phyloP scores from a whole-genome alignment of 148 eudicot genomes.

The Camellia lanceoleosa region DNA sequence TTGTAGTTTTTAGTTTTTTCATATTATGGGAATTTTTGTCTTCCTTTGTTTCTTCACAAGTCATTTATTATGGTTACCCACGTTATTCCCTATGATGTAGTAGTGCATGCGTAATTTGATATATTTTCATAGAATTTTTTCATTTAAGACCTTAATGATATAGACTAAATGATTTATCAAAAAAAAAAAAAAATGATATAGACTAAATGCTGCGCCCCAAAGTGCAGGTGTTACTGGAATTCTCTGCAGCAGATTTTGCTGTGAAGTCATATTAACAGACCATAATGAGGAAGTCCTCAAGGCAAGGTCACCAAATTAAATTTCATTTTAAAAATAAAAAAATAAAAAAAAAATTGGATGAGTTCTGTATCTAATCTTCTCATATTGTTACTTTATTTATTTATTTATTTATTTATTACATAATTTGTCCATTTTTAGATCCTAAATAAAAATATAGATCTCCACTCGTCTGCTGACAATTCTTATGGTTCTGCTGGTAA shows the following conservation, averaged over 20 bases:
- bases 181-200: neutral
- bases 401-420: neutral
- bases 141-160: neutral
- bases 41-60: neutral
- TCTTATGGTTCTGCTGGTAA: constrained; percentile 54
- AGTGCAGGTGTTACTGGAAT: constrained; percentile 76
- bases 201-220: neutral
- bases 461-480: constrained; percentile 49
- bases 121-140: constrained; percentile 5
- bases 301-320: constrained; percentile 47
- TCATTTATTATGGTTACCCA: neutral
- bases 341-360: neutral
- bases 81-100: neutral
- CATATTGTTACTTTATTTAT: neutral
- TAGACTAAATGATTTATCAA: no score
- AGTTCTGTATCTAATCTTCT: constrained; percentile 3
- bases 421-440: constrained; percentile 44
- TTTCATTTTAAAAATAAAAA: neutral
- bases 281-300: constrained; percentile 90
- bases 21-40: neutral
- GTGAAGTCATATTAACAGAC: constrained; percentile 71
- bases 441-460: constrained; percentile 68
- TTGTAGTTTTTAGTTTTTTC: neutral
- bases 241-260: constrained; percentile 78
- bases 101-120: neutral